Evolutionary conservation across 2,329 filamentous ascomycete genomes (phyloP), one percentile per base, ranked within the genome.

Genomic region (Fusarium cicatricum): DNA sequence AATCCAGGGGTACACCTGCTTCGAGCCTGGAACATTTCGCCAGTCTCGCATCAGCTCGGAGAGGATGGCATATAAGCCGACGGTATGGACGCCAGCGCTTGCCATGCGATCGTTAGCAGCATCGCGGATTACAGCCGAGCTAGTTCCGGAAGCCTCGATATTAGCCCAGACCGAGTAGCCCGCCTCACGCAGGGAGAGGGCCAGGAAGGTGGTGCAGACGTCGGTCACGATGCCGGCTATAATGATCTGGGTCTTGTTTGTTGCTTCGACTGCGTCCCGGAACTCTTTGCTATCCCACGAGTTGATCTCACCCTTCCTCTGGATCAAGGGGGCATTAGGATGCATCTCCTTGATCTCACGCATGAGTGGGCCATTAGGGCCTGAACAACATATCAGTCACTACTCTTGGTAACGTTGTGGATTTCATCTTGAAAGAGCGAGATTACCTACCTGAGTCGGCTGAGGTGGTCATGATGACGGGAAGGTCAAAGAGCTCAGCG

Each of bases 101-200:
- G 80, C 76, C 85, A 87, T 87, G 26, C 83, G 78, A 5, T 77
- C 74, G 61, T 87, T 86, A 4, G 83, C 78, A 32, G 80, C 80
- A 42, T 82, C 79, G 2, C 81, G 77, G 28, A 85, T 74, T 33
- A 82, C 75, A 32, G 73, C 68, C 2, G 77, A 79, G 42, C 82
- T 82, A 0, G 85, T 87, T 11, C 84, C 85, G 3, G 77, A 81
- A 3, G 81, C 84, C 57, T 87, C 84, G 52, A 82, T 78, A 68
- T 86, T 85, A 65, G 83, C 84, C 66, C 78, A 86, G 49, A 88
- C 84, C 41, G 81, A 79, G 72, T 86, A 88, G 15, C 85, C 85
- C 38, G 82, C 83, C 12, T 82, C 78, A 38, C 83, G 74, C 4
- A 88, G 79, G 2, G 82, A 83, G 23, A 88, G 78, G 1, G 85